phyloP scores from a whole-genome alignment of 495 filamentous ascomycete genomes.

The Penicillium ucsense region DNA sequence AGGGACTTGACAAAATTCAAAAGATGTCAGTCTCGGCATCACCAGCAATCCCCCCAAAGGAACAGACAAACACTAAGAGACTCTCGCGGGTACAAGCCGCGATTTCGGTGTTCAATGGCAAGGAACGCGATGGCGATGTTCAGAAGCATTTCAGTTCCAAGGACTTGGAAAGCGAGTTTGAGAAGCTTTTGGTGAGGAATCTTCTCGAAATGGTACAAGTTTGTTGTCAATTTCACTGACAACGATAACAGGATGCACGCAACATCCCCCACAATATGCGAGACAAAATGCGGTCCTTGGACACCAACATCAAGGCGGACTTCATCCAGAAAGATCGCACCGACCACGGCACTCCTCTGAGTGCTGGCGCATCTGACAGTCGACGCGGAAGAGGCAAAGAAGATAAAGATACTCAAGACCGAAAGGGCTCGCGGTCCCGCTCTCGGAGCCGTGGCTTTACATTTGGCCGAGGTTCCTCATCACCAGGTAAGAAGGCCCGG shows the following conservation, averaged over 20 bases:
- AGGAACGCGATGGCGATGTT: constrained; percentile 33
- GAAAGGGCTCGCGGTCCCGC: constrained; percentile 48
- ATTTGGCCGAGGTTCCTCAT: constrained; percentile 51
- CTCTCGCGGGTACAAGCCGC: constrained; percentile 54
- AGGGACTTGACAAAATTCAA: constrained; percentile 9
- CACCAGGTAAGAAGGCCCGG: constrained; percentile 48
- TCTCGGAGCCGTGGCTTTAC: constrained; percentile 72
- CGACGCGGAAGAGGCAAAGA: constrained; percentile 36
- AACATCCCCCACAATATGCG: constrained; percentile 91
- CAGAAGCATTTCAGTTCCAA: constrained; percentile 34
- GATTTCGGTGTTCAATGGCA: constrained; percentile 51
- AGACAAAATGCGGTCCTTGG: constrained; percentile 84
- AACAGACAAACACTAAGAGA: constrained; percentile 26
- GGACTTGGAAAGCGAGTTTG: constrained; percentile 41
- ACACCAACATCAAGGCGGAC: constrained; percentile 83
- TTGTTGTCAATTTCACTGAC: constrained; percentile 20
- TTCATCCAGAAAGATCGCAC: constrained; percentile 84
- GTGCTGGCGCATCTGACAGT: constrained; percentile 25
- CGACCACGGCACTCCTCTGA: constrained; percentile 41
- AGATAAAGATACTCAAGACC: constrained; percentile 28
- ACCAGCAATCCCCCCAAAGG: constrained; percentile 10
- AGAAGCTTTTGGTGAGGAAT: constrained; percentile 35
- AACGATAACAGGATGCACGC: constrained; percentile 56
- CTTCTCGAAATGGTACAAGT: background rate
- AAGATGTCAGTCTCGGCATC: constrained; percentile 15